Conservation (phyloP, 768 basidiomycete species). For the Mycena chlorophos region DNA sequence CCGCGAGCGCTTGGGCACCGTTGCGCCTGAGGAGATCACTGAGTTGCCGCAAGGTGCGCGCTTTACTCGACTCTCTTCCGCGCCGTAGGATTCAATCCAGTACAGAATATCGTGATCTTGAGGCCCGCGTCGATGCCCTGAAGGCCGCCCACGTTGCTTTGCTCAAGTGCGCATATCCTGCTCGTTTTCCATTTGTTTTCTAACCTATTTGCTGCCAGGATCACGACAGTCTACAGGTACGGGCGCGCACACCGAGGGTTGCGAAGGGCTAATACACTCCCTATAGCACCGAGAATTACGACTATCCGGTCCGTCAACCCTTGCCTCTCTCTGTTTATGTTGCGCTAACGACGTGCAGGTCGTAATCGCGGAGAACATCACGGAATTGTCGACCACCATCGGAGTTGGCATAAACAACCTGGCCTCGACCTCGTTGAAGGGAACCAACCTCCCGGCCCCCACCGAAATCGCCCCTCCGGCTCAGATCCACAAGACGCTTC, state of each 20-base stretch:
- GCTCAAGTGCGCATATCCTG: constrained; percentile 58
- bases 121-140: constrained; percentile 91
- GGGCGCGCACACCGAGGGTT: too few species aligned
- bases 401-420: constrained; percentile 78
- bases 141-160: constrained; percentile 71
- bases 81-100: neutral
- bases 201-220: constrained; percentile 46
- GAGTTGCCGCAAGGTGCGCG: constrained; percentile 83
- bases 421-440: constrained; percentile 85
- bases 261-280: too few species aligned
- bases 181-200: neutral
- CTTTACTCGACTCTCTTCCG: neutral
- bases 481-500: constrained; percentile 89
- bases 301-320: constrained; percentile 81
- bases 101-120: constrained; percentile 95
- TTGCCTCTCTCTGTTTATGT: neutral
- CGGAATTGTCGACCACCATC: constrained; percentile 70
- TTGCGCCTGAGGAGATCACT: constrained; percentile 90
- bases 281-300: constrained; percentile 82
- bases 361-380: constrained; percentile 59
- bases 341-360: neutral
- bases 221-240: constrained; percentile 89
- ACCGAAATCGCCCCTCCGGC: constrained; percentile 55
- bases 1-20: constrained; percentile 83
- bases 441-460: constrained; percentile 82